Conservation (phyloP, 2,329 filamentous ascomycete genomes). For the Stylonectria norvegica region DNA sequence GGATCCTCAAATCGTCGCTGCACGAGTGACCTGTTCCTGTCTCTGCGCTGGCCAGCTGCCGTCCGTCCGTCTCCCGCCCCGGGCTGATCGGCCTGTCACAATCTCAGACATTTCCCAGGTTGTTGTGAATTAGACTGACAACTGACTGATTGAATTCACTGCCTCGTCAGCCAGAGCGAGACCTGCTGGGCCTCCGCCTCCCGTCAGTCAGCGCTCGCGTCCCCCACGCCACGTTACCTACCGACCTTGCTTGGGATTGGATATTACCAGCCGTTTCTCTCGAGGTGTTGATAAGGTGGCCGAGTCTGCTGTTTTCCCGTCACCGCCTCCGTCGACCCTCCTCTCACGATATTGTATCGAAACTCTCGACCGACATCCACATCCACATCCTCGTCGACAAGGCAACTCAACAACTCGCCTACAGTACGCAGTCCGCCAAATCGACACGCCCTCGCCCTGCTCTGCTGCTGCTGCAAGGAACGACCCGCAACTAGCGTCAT, state of each 20-base stretch:
- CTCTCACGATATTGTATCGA: not conserved
- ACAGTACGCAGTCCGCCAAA: not conserved
- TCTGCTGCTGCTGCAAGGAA: conserved; percentile 24
- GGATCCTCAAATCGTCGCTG: no score
- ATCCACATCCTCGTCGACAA: not conserved
- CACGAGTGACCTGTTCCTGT: no score
- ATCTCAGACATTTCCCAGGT: conserved; percentile 2
- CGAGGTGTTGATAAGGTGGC: not conserved
- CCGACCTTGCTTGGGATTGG: no score
- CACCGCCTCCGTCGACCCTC: not conserved
- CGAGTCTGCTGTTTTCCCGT: not conserved
- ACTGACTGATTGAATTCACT: no score
- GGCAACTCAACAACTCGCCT: not conserved
- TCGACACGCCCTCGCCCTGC: conserved; percentile 6
- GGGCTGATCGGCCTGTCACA: not conserved
- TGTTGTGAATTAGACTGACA: no score
- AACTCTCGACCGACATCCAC: not conserved
- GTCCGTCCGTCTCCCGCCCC: not conserved
- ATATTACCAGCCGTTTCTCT: not conserved
- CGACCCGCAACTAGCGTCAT: conserved; percentile 22
- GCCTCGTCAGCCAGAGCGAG: no score
- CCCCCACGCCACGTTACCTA: not conserved
- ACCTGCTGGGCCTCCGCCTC: no score
- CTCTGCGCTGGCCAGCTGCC: not conserved
- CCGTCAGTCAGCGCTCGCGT: not conserved